These are phyloP conservation scores for Hypoxylon intermedium DNA, from an alignment of 495 filamentous ascomycete species.

Conservation along the genomic window DNA sequence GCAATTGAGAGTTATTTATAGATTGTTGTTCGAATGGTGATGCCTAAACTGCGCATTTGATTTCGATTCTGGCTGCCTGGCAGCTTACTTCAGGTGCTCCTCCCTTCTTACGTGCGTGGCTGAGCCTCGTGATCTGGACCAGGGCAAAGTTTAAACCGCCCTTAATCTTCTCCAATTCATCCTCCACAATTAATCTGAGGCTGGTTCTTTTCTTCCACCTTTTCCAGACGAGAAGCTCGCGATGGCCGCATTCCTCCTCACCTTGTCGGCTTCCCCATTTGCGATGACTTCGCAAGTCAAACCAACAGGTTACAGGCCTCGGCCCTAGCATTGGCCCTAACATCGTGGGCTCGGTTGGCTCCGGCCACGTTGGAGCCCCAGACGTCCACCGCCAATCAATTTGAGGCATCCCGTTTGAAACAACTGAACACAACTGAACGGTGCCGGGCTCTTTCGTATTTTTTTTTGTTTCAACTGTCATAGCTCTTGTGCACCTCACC, in stretches of 20 bases:
- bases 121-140: neutral
- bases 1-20: too few relatives aligned
- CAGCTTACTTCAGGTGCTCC: too few relatives aligned
- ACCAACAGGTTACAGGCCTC: too few relatives aligned
- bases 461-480: conserved; percentile 22
- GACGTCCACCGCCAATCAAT: conserved; percentile 22
- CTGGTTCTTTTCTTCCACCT: conserved; percentile 3
- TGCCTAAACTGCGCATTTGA: too few relatives aligned
- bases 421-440: neutral
- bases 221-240: neutral
- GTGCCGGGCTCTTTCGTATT: too few relatives aligned
- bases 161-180: conserved; percentile 21
- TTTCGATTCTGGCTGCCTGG: too few relatives aligned
- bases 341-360: too few relatives aligned
- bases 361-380: neutral
- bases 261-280: neutral
- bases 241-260: too few relatives aligned
- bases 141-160: too few relatives aligned
- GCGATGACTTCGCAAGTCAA: neutral
- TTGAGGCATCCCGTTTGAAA: conserved; percentile 23
- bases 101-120: too few relatives aligned
- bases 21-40: too few relatives aligned
- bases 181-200: conserved; percentile 25
- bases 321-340: too few relatives aligned
- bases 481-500: neutral